These are phyloP conservation scores for Colletotrichum sublineola DNA, from an alignment of 2,329 filamentous ascomycete genomes.

Conservation along the genomic window DNA sequence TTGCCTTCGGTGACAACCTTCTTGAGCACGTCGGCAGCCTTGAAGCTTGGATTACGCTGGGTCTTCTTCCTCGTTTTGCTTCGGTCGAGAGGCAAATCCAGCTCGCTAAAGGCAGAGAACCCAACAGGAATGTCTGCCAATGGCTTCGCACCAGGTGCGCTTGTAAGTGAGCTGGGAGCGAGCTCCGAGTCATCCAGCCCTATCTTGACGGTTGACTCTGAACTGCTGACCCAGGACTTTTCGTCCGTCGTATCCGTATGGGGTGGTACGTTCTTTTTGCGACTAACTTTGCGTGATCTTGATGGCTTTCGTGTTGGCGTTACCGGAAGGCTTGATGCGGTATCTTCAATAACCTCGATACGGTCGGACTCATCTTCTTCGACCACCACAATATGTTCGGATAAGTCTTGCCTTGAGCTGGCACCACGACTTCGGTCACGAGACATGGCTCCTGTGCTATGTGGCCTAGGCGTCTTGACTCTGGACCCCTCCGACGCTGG, in stretches of 20 bases:
- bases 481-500: constrained; percentile 34
- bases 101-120: constrained; percentile 75
- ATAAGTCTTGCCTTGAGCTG: constrained; percentile 45
- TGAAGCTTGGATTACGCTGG: constrained; percentile 69
- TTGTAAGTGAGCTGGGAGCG: constrained; percentile 55
- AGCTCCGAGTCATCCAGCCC: constrained; percentile 49
- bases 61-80: constrained; percentile 60
- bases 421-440: constrained; percentile 42
- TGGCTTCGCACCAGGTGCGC: constrained; percentile 58
- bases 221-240: constrained; percentile 47
- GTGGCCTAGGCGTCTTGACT: constrained; percentile 35
- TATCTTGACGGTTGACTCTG: constrained; percentile 44
- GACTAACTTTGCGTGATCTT: constrained; percentile 28
- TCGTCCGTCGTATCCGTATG: constrained; percentile 43
- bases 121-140: constrained; percentile 74
- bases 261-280: constrained; percentile 31
- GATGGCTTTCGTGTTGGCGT: constrained; percentile 52
- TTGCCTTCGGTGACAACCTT: constrained; percentile 74
- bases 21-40: constrained; percentile 71
- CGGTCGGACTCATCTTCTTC: constrained; percentile 44
- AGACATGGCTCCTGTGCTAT: constrained; percentile 46
- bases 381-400: constrained; percentile 49
- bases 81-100: constrained; percentile 66
- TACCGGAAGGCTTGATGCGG: constrained; percentile 51
- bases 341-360: constrained; percentile 53